Base-by-base conservation (phyloP, 75 land plant species). In the Gnetum montanum region DNA sequence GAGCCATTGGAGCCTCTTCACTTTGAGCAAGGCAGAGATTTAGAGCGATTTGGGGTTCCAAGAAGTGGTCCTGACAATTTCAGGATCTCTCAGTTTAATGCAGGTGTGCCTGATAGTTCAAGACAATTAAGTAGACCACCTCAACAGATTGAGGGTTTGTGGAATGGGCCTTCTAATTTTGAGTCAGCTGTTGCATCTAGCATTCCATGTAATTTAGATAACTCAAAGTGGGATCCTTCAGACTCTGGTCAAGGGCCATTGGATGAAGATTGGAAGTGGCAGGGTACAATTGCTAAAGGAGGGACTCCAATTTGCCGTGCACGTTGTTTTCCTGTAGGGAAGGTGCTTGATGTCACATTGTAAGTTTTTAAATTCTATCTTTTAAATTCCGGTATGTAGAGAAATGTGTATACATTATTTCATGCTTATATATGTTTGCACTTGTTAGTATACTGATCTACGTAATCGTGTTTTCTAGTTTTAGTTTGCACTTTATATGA, bases 271-370 rank as follows among this genome's bases (percentile, higher is more conserved):
- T 75, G 79, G 82, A 82, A 78, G 54, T 93, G 98, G 98, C 90
- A 85, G 43, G 98, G 98, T 12, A 77, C 76, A 5, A 85, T 93
- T 51, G 98, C 98, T n/a, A 93, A 93, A 62, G 86, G 96, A 45
- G 96, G 98, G 34, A 85, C 84, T 35, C 73, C 82, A 51, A 76
- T 93, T 43, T 93, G 98, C 65, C 94, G 78, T 43, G 96, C 90
- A 27, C 82, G 87, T 15, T 88, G 98, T 57, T 79, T 82, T 70
- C 82, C 90, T 46, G 86, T 88, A 28, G 82, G 90, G 36, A 82
- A 82, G 52, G 78, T 60, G 20, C 67, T 80, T 30, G 93, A 83
- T 34, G 57, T 70, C 19, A 60, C 62, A 56, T 34, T 89, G 96
- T 93, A 85, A 88, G 98, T 81, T 36, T 8, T 29, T 53, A 5